Evolutionary conservation across 176 grass and related monocot genomes (phyloP), one percentile per base, ranked within the genome.

Genomic region (Triticum monococcum): DNA sequence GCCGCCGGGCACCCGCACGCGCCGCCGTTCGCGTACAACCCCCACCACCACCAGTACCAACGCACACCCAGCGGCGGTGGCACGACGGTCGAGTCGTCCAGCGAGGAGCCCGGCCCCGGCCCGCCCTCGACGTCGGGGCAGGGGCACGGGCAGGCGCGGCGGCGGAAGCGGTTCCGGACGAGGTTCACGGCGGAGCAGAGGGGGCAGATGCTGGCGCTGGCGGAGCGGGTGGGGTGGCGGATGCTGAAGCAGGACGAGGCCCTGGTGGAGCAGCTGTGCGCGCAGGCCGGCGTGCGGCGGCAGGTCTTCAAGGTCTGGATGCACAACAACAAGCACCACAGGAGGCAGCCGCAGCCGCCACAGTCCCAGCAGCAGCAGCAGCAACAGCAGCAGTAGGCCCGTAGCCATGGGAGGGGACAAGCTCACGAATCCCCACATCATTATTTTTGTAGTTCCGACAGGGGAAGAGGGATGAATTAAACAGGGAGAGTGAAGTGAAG

Each of bases 291-390:
- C 30, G 86, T 92, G 8, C 79, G 82, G 8, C 86, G 88, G 0
- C 88, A 90, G 86, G 91, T 93, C 31, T 89, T 98, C 79, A 98
- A 94, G 82, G 97, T 98, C 33, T 94, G 97, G 97, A 94, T 98
- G 97, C 94, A 96, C 88, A 98, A 98, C 92, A 98, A 98, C 85
- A 98, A 98, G 75, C 87, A 92, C 77, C 91, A 24, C 81, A 86
- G 87, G 80, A 89, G 84, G 87, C 90, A 80, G 28, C 83, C 5
- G 23, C 77, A 77, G 57, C 32, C 83, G 36, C 79, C 88, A 28
- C 83, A 82, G 24, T 74, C 28, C 56, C 86, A 85, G 9, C 69
- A 56, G 16, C 82, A 81, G 41, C 59, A 89, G 16, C 82, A 81
- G 41, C 59, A 89, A 72, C 73, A 85, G 57, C 45, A 85, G 0